A percentile compares a stretch with the other conserved stretches of the same genome.
phyloP scores from a whole-genome alignment of 116 monocot species.

The Dioscorea cayenensis region DNA sequence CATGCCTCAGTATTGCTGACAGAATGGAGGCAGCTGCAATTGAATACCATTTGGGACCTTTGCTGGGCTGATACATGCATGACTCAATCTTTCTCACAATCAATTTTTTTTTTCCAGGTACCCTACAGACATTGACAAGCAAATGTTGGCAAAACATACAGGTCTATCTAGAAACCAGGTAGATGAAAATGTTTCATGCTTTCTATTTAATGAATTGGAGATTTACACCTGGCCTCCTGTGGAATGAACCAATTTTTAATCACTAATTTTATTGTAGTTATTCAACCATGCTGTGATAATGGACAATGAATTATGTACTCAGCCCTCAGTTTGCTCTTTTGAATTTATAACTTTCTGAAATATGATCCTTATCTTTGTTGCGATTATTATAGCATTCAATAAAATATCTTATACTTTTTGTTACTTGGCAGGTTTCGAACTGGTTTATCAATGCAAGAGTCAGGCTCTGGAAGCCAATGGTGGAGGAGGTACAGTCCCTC shows the following conservation, averaged over 20 bases:
- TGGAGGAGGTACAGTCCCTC: conserved; percentile 85
- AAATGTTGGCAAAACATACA: conserved; percentile 64
- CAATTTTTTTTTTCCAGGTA: conserved; percentile 28
- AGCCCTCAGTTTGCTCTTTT: no score
- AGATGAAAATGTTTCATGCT: conserved; percentile 1
- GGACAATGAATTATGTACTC: no score
- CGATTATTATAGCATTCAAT: no score
- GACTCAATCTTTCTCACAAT: not conserved
- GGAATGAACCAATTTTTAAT: no score
- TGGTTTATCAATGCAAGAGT: conserved; percentile 99
- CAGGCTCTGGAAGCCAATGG: conserved; percentile 95
- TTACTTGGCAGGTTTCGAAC: conserved; percentile 64
- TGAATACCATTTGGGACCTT: not conserved
- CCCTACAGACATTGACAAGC: conserved; percentile 64
- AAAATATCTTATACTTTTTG: not conserved
- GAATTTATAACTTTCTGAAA: no score
- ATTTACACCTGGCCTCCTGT: no score
- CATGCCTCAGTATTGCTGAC: not conserved
- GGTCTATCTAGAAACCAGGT: conserved; percentile 70
- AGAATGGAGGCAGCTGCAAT: no score
- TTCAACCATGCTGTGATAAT: no score
- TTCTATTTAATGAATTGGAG: not conserved
- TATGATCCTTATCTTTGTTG: no score
- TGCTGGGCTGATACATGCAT: not conserved
- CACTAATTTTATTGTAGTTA: no score